Conservation (phyloP, 257 asterid species). For the Solanum chilense region DNA sequence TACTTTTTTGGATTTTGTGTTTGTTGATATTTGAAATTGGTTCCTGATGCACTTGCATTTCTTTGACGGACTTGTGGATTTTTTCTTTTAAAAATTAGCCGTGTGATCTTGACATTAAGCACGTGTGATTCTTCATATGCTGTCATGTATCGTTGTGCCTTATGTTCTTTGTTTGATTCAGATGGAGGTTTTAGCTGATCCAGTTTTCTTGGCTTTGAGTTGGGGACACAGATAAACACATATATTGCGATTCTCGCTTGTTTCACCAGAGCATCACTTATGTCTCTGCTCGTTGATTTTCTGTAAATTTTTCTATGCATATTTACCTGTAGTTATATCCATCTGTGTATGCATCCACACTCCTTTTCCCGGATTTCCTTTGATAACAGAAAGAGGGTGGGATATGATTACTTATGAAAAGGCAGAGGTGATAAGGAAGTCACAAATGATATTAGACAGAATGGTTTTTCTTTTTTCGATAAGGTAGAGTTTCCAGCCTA, state of each 20-base stretch:
- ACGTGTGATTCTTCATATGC: not conserved
- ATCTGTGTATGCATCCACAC: not conserved
- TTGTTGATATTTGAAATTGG: not conserved
- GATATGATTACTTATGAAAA: not conserved
- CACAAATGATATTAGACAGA: not conserved
- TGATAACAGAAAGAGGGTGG: not conserved
- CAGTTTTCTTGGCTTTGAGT: not conserved
- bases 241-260: not conserved
- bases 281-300: not conserved
- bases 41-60: not conserved
- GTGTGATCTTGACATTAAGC: not conserved
- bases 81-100: not conserved
- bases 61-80: not conserved
- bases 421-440: not conserved
- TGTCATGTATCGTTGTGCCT: not conserved
- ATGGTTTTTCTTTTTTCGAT: not conserved
- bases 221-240: not conserved
- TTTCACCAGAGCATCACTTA: too few species aligned
- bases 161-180: not conserved
- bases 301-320: too few species aligned
- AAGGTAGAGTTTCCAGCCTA: not conserved
- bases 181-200: not conserved
- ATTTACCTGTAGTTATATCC: not conserved
- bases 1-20: not conserved
- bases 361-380: not conserved